A percentile compares a stretch with the other conserved stretches of the same genome.
phyloP scores from a whole-genome alignment of 192 early-diverging fungal genomes.

The Coemansia javaensis region DNA sequence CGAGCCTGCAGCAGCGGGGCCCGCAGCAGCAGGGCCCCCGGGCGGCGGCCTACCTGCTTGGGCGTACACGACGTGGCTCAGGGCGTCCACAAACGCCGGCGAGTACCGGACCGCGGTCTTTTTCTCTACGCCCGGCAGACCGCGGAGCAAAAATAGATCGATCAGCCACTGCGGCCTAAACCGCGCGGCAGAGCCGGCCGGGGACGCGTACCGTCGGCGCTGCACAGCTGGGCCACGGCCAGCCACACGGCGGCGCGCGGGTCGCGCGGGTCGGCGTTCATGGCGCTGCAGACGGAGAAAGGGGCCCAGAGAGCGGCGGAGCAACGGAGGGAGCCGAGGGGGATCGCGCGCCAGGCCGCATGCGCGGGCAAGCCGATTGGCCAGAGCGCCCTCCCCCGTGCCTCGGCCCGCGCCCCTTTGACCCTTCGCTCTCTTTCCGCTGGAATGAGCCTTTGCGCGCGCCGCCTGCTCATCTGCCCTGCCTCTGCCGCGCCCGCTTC shows the following conservation, averaged over 20 bases:
- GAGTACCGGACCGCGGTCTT: constrained; percentile 13
- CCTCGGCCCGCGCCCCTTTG: too few relatives aligned
- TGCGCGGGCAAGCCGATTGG: too few relatives aligned
- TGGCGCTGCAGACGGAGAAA: constrained; percentile 1
- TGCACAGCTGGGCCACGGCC: constrained; percentile 34
- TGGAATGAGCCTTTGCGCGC: background rate
- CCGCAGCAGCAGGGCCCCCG: too few relatives aligned
- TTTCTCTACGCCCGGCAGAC: constrained; percentile 15
- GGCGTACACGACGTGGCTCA: constrained; percentile 37
- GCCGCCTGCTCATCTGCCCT: too few relatives aligned
- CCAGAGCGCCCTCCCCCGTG: too few relatives aligned
- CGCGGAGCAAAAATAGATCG: too few relatives aligned
- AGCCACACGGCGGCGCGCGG: constrained; percentile 39
- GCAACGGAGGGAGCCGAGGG: too few relatives aligned
- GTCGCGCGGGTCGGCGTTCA: constrained; percentile 26
- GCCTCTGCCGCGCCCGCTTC: too few relatives aligned
- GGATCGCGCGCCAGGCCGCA: too few relatives aligned
- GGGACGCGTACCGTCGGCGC: constrained; percentile 34
- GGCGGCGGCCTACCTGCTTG: constrained; percentile 24
- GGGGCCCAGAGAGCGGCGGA: background rate
- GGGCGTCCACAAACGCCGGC: constrained; percentile 33
- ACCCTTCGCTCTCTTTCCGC: background rate
- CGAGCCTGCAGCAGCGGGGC: too few relatives aligned
- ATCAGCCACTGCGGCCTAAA: too few relatives aligned
- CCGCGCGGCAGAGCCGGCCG: too few relatives aligned